phyloP scores from a whole-genome alignment of 164 flowering plant genomes.

The Taxillus chinensis region DNA sequence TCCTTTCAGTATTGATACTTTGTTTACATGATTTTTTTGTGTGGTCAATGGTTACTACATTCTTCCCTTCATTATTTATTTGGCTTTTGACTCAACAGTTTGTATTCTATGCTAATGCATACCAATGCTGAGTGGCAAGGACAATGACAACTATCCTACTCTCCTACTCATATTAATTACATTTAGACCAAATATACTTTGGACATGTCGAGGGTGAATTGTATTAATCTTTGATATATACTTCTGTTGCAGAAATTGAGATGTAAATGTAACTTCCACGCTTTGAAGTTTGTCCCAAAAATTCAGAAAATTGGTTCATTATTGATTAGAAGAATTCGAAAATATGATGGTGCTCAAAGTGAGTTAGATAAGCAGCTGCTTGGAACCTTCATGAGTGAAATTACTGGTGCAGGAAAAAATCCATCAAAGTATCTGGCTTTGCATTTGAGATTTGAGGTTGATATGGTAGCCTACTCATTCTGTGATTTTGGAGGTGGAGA shows the following conservation, averaged over 20 bases:
- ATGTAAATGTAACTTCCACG: constrained; percentile 96
- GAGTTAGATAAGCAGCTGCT: constrained; percentile 60
- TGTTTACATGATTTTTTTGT: too few relatives aligned
- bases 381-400: constrained; percentile 42
- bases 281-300: constrained; percentile 78
- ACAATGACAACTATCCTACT: too few relatives aligned
- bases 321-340: constrained; percentile 63
- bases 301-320: constrained; percentile 66
- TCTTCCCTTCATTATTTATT: too few relatives aligned
- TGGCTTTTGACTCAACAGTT: too few relatives aligned
- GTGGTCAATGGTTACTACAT: too few relatives aligned
- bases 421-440: constrained; percentile 69
- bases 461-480: constrained; percentile 91
- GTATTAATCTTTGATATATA: neutral
- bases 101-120: too few relatives aligned
- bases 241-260: constrained; percentile 56
- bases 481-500: constrained; percentile 97
- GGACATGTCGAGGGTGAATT: too few relatives aligned
- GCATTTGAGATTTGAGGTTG: constrained; percentile 92
- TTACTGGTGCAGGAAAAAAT: constrained; percentile 14
- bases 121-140: too few relatives aligned
- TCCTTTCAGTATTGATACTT: neutral
- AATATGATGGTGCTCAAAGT: constrained; percentile 25
- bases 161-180: too few relatives aligned
- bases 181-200: too few relatives aligned